Evolutionary conservation across 2,329 filamentous ascomycete species (phyloP).

Genomic region (Boeremia exigua): DNA sequence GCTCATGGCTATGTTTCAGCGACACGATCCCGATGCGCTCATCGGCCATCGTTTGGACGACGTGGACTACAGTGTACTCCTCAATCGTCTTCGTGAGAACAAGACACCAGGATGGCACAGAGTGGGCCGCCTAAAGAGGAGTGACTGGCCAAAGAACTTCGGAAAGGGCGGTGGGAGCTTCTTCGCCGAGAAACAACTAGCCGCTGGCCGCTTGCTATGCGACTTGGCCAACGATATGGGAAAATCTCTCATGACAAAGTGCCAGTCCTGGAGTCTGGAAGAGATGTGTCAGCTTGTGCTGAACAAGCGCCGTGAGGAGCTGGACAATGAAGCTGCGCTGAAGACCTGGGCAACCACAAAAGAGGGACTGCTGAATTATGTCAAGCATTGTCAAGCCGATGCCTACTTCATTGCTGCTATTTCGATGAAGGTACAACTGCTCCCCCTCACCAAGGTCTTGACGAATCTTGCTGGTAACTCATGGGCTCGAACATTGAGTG

Average conservation of each 20-base stretch:
- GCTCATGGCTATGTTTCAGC: slow-evolving; percentile 86
- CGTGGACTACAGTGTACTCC: slow-evolving; percentile 89
- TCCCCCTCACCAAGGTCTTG: slow-evolving; percentile 91
- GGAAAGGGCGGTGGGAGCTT: slow-evolving; percentile 87
- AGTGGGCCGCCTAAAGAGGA: slow-evolving; percentile 82
- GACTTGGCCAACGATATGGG: slow-evolving; percentile 96
- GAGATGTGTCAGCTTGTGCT: slow-evolving; percentile 97
- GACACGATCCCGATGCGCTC: slow-evolving; percentile 90
- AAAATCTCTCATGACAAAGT: slow-evolving; percentile 96
- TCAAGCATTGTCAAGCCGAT: slow-evolving; percentile 92
- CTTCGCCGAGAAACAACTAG: slow-evolving; percentile 89
- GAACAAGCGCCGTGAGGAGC: slow-evolving; percentile 74
- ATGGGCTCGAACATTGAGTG: slow-evolving; percentile 94
- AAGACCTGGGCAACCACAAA: slow-evolving; percentile 85
- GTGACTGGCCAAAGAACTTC: slow-evolving; percentile 85
- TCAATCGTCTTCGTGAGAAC: slow-evolving; percentile 85
- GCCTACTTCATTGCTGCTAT: slow-evolving; percentile 95
- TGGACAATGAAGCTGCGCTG: slow-evolving; percentile 87
- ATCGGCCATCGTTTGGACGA: slow-evolving; percentile 96
- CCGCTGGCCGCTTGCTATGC: slow-evolving; percentile 87
- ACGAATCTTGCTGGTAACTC: slow-evolving; percentile 98
- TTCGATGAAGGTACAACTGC: slow-evolving; percentile 85
- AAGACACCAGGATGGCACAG: slow-evolving; percentile 95
- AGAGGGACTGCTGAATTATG: slow-evolving; percentile 88
- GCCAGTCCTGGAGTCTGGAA: slow-evolving; percentile 95